phyloP scores from a whole-genome alignment of 2,329 filamentous ascomycete genomes.

The Sporothrix variecibatus region DNA sequence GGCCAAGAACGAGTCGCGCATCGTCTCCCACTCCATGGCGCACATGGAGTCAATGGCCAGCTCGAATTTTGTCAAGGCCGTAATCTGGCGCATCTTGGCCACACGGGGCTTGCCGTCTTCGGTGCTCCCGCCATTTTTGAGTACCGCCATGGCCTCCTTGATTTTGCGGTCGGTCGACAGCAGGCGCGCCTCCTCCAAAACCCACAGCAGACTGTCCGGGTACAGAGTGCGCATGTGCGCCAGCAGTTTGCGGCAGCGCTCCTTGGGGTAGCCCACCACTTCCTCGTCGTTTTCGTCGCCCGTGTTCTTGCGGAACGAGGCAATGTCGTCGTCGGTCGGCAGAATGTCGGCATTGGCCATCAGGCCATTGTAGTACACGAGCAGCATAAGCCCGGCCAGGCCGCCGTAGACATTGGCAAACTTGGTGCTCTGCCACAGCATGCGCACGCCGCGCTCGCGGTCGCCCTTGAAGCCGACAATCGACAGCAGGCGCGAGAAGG shows the following conservation, averaged over 20 bases:
- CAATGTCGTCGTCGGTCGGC: conserved; percentile 59
- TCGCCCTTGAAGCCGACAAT: conserved; percentile 92
- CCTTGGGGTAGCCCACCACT: conserved; percentile 70
- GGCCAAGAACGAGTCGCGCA: conserved; percentile 71
- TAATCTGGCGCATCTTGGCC: conserved; percentile 83
- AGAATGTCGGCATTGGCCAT: conserved; percentile 87
- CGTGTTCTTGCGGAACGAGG: conserved; percentile 40
- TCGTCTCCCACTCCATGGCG: conserved; percentile 72
- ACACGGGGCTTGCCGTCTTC: conserved; percentile 46
- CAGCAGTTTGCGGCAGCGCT: conserved; percentile 67
- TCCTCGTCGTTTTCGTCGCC: conserved; percentile 47
- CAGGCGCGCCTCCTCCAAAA: conserved; percentile 83
- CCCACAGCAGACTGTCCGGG: conserved; percentile 81
- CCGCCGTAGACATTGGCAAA: conserved; percentile 92
- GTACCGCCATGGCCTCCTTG: conserved; percentile 65
- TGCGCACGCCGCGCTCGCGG: conserved; percentile 73
- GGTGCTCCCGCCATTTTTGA: conserved; percentile 45
- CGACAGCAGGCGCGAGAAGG: conserved; percentile 82
- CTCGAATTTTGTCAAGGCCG: conserved; percentile 84
- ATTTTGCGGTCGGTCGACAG: conserved; percentile 67
- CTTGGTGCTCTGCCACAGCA: conserved; percentile 88
- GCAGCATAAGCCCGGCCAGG: conserved; percentile 76
- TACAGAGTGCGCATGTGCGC: conserved; percentile 74
- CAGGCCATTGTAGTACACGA: conserved; percentile 87
- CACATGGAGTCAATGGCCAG: conserved; percentile 77